Conservation (phyloP, 805 yeast species). For the Hanseniaspora clermontiae region DNA sequence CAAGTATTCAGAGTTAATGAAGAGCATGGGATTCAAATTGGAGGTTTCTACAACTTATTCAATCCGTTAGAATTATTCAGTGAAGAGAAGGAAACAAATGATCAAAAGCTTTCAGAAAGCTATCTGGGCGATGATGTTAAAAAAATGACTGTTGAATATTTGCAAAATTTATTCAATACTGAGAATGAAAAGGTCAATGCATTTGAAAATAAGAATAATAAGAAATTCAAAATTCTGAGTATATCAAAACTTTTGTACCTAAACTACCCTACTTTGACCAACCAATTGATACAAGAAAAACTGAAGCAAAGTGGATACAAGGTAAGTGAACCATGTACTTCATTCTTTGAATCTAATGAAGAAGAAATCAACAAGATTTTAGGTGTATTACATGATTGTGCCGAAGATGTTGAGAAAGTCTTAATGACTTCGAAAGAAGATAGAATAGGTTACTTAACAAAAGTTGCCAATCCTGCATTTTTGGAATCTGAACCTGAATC, state of each 20-base stretch:
- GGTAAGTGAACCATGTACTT: slow-evolving; percentile 31
- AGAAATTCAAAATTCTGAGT: slow-evolving; percentile 39
- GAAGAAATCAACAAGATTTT: slow-evolving; percentile 27
- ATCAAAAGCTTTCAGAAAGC: not conserved
- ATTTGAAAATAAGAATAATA: slow-evolving; percentile 21
- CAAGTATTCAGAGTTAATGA: slow-evolving; percentile 67
- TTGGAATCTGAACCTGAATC: slow-evolving; percentile 30
- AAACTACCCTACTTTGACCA: slow-evolving; percentile 60
- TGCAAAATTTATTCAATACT: slow-evolving; percentile 24
- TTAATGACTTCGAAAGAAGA: slow-evolving; percentile 24
- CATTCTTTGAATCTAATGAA: slow-evolving; percentile 20
- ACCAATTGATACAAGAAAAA: slow-evolving; percentile 58
- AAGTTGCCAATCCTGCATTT: slow-evolving; percentile 39
- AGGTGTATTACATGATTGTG: slow-evolving; percentile 37
- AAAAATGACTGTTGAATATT: slow-evolving; percentile 15
- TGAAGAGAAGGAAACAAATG: slow-evolving; percentile 10
- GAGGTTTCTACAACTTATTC: slow-evolving; percentile 54
- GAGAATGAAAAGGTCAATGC: slow-evolving; percentile 16
- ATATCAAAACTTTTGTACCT: slow-evolving; percentile 59
- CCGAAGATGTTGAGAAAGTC: slow-evolving; percentile 31
- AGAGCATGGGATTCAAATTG: slow-evolving; percentile 61
- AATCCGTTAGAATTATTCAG: slow-evolving; percentile 36
- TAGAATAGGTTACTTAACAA: slow-evolving; percentile 49
- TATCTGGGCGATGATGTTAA: slow-evolving; percentile 13
- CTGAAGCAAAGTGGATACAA: slow-evolving; percentile 37